Conservation (phyloP, 805 yeast genomes). For the Ascoidea tarda region DNA sequence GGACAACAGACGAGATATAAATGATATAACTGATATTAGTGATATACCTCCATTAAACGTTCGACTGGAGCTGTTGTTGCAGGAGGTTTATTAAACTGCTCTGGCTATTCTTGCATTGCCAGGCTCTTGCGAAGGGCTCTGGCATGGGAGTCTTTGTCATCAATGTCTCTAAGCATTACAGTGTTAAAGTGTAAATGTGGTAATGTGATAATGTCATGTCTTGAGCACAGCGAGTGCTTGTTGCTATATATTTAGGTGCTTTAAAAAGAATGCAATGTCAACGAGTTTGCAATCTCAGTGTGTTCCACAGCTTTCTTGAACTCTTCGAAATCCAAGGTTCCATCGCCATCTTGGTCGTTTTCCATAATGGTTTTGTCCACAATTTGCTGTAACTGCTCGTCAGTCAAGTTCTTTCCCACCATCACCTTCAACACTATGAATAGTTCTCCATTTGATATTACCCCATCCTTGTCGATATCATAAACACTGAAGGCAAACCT, state of each 20-base stretch:
- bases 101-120: too few species aligned
- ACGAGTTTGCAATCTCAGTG: conserved; percentile 42
- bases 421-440: conserved; percentile 86
- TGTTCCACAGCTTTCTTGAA: conserved; percentile 51
- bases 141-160: too few species aligned
- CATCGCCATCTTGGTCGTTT: conserved; percentile 81
- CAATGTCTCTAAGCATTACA: not conserved
- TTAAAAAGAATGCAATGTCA: conserved; percentile 37
- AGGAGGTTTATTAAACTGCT: too few species aligned
- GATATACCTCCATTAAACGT: too few species aligned
- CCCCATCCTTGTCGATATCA: conserved; percentile 94
- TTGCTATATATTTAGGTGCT: not conserved
- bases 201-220: not conserved
- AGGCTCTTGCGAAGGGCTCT: too few species aligned
- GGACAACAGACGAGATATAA: too few species aligned
- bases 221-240: not conserved
- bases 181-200: not conserved
- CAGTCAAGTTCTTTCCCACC: conserved; percentile 88
- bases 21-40: too few species aligned
- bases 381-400: conserved; percentile 82
- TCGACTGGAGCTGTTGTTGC: too few species aligned
- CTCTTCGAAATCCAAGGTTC: conserved; percentile 74
- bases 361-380: conserved; percentile 96
- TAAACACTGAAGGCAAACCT: conserved; percentile 85
- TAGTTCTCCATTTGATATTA: conserved; percentile 86